Conservation (phyloP, 192 early-diverging fungal species). For the Geranomyces michiganensis region DNA sequence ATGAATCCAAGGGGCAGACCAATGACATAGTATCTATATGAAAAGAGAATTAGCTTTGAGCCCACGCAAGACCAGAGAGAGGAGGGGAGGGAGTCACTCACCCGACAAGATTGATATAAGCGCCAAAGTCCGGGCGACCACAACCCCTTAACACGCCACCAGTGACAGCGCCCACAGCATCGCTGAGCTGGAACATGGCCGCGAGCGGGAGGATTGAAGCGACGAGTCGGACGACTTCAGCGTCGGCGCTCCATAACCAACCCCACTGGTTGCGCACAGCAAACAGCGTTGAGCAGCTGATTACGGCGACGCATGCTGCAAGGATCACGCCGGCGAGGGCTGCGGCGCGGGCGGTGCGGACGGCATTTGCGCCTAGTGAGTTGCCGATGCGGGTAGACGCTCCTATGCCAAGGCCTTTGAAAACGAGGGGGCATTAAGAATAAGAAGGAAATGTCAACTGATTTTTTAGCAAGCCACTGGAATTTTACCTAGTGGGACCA, state of each 20-base stretch:
- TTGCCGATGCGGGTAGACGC: conserved; percentile 77
- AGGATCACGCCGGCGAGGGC: conserved; percentile 17
- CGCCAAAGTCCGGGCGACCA: conserved; percentile 73
- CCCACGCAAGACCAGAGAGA: neutral
- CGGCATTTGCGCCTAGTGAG: conserved; percentile 20
- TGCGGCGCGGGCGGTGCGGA: conserved; percentile 10
- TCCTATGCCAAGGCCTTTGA: conserved; percentile 62
- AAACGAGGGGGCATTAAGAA: neutral
- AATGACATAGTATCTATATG: conserved; percentile 63
- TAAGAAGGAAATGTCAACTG: conserved; percentile 35
- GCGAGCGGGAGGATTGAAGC: conserved; percentile 77
- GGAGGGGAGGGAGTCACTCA: conserved; percentile 3
- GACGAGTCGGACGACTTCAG: conserved; percentile 68
- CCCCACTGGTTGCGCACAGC: conserved; percentile 52
- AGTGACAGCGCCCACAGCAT: conserved; percentile 48
- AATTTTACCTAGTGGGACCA: conserved; percentile 74
- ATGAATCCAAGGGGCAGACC: conserved; percentile 67
- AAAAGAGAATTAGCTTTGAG: neutral
- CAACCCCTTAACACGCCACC: conserved; percentile 75
- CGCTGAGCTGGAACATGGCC: conserved; percentile 57
- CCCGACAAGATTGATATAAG: conserved; percentile 44
- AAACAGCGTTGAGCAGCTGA: conserved; percentile 14
- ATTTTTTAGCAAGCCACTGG: no score
- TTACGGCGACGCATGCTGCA: conserved; percentile 8
- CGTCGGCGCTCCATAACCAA: conserved; percentile 66